A percentile compares a stretch with the other conserved stretches of the same genome.
phyloP scores from a whole-genome alignment of 2,329 filamentous ascomycete species.

The Clarireedia hainanense region DNA sequence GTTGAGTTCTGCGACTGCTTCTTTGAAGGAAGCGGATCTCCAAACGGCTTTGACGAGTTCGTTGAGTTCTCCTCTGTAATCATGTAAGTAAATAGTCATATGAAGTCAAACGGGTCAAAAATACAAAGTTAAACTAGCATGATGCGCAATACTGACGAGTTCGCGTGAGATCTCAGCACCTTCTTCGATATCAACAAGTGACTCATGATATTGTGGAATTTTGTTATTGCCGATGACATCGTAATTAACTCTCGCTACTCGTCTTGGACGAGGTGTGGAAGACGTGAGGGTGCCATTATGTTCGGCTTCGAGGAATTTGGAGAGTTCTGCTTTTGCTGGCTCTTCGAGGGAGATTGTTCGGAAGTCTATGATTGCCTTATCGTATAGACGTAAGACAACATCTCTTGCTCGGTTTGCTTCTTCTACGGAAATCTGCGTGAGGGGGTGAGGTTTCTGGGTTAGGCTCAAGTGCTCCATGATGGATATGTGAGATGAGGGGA shows the following conservation, averaged over 20 bases:
- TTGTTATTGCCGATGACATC: slow-evolving; percentile 45
- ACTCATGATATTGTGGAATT: slow-evolving; percentile 46
- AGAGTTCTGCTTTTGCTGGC: slow-evolving; percentile 43
- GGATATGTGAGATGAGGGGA: neutral
- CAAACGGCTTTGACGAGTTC: neutral
- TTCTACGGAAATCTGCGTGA: slow-evolving; percentile 36
- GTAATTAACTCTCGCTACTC: slow-evolving; percentile 47
- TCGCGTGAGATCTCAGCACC: slow-evolving; percentile 36
- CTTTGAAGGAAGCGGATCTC: neutral
- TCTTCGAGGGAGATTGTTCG: slow-evolving; percentile 51
- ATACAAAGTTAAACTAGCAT: slow-evolving; percentile 41
- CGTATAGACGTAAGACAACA: slow-evolving; percentile 31
- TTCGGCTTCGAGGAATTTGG: slow-evolving; percentile 41
- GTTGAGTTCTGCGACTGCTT: slow-evolving; percentile 31
- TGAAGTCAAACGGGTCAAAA: slow-evolving; percentile 12
- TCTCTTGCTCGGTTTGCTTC: slow-evolving; percentile 46
- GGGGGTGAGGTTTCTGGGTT: slow-evolving; percentile 33
- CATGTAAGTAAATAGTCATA: neutral
- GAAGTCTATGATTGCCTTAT: slow-evolving; percentile 46
- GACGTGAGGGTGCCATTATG: slow-evolving; percentile 33
- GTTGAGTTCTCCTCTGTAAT: neutral
- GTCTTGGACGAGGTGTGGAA: slow-evolving; percentile 34
- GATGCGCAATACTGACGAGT: slow-evolving; percentile 38
- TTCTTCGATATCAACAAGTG: slow-evolving; percentile 39
- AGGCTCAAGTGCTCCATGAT: neutral